Evolutionary conservation across 2,329 filamentous ascomycete genomes (phyloP), one percentile per base, ranked within the genome.

Genomic region (Fusarium coffeatum): DNA sequence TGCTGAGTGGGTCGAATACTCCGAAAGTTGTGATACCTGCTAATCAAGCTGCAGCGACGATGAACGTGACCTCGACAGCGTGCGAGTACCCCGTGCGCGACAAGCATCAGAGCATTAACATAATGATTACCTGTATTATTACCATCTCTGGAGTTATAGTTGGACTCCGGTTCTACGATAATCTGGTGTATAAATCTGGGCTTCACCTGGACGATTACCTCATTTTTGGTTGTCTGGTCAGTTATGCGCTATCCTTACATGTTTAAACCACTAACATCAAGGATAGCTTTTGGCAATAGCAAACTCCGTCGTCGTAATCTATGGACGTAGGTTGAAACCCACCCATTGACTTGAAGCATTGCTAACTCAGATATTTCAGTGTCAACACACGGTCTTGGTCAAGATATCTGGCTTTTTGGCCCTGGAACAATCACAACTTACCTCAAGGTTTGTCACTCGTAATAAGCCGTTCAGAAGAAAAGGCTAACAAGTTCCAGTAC

Each of bases 351-450:
- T 16, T 2, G 2, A 2, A 3, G 2, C 8, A 8, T 13, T 20
- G 5, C 23, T 56, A 8, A 59, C 16, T 11, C 11, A 3, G 2
- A 5, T 37, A 30, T 7, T 3, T n/a, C 41, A 61, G 59, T 68
- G 6, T 66, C 41, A 3, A 22, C 10, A 3, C 62, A 54, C 28
- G 65, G 65, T 6, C 43, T 66, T 0, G 65, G 65, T 4, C 51
- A 37, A 15, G 63, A 66, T 40, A 18, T 60, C 9, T 68, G 62
- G 65, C 23, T 18, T 2, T 47, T 68, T 23, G 27, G 53, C 16
- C 42, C 48, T 6, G 28, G 34, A 0, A 54, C 37, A 2, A 61
- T 68, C 8, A 63, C 22, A 13, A 30, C 20, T 15, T 59, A 32
- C 46, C 50, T 60, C 2, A 27, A 47, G 7, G 55, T 59, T 43